These are phyloP conservation scores for Kwoniella heveanensis DNA, from an alignment of 768 basidiomycete genomes.

Conservation along the genomic window DNA sequence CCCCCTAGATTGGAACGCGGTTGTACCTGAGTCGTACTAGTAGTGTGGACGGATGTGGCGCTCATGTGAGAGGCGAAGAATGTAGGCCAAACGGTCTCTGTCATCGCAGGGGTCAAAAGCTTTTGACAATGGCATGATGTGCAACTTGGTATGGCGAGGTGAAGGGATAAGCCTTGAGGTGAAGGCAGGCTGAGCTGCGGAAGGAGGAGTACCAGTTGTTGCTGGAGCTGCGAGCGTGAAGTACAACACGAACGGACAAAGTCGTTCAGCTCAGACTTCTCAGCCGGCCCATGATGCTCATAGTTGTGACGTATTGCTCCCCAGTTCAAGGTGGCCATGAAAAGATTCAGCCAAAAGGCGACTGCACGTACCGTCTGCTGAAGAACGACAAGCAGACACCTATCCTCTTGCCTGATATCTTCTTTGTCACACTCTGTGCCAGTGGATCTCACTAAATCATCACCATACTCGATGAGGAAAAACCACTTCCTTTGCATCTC, in stretches of 20 bases:
- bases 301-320: too few relatives aligned
- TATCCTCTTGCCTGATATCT: constrained; percentile 1
- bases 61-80: constrained; percentile 20
- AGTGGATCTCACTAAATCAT: not conserved
- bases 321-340: too few relatives aligned
- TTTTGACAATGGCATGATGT: not conserved
- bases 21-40: not conserved
- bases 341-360: not conserved
- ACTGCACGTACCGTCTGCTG: constrained; percentile 10
- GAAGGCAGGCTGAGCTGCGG: constrained; percentile 20
- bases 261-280: not conserved
- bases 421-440: not conserved
- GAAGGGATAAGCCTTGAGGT: constrained; percentile 22
- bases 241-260: not conserved
- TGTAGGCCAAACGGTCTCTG: constrained; percentile 15
- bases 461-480: not conserved
- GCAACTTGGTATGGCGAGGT: constrained; percentile 8
- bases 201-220: constrained; percentile 20
- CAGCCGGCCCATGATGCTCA: too few relatives aligned
- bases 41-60: not conserved
- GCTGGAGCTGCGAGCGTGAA: constrained; percentile 13
- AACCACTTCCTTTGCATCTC: constrained; percentile 12
- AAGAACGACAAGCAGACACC: constrained; percentile 18
- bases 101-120: constrained; percentile 4
- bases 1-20: not conserved